A percentile compares a stretch with the other conserved stretches of the same genome.
Conservation (phyloP, 176 grass and related monocot species). For the Ananas comosus region DNA sequence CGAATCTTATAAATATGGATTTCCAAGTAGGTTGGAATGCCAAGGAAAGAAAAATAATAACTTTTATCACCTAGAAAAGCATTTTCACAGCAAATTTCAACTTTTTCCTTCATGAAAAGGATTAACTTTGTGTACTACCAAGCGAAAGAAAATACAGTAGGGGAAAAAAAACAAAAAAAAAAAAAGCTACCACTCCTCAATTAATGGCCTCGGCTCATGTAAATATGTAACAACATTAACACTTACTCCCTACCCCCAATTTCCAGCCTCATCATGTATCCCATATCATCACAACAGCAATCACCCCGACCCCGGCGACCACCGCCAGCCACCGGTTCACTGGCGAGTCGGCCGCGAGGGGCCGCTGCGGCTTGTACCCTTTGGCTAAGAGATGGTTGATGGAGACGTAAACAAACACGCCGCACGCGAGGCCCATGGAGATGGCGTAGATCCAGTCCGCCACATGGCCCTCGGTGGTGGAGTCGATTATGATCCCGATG, state of each 20-base stretch:
- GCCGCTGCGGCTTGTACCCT: conserved; percentile 51
- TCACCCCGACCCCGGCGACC: conserved; percentile 60
- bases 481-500: conserved; percentile 81
- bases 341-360: conserved; percentile 39
- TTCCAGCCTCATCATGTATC: conserved; percentile 37
- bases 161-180: too few species aligned
- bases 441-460: conserved; percentile 88
- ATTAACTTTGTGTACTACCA: too few species aligned
- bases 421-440: conserved; percentile 84
- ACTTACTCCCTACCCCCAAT: not conserved
- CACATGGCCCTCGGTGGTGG: conserved; percentile 70
- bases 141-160: too few species aligned
- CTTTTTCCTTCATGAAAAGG: too few species aligned
- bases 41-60: too few species aligned
- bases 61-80: too few species aligned
- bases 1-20: too few species aligned
- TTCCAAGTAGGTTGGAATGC: too few species aligned
- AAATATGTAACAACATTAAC: not conserved
- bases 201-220: too few species aligned
- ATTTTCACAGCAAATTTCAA: too few species aligned
- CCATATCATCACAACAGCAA: conserved; percentile 98
- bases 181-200: too few species aligned
- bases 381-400: conserved; percentile 90
- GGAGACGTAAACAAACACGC: conserved; percentile 87
- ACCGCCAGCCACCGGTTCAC: conserved; percentile 54